Evolutionary conservation across 2,329 filamentous ascomycete genomes (phyloP).

Genomic region (Hortaea werneckii): DNA sequence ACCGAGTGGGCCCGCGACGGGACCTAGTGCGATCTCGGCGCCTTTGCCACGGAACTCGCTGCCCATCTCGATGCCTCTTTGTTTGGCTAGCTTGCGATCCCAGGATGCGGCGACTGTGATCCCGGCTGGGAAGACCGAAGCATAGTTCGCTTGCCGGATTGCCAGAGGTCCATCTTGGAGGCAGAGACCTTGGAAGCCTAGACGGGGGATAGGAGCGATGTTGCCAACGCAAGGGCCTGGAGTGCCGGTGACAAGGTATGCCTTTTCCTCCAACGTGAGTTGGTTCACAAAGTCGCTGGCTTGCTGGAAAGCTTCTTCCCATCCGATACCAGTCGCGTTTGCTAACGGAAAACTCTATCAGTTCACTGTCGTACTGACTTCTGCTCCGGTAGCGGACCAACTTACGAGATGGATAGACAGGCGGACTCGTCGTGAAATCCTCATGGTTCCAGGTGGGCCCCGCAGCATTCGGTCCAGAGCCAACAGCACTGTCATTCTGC

Average conservation of each 20-base stretch:
- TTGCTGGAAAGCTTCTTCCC: slow-evolving; percentile 16
- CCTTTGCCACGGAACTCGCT: slow-evolving; percentile 25
- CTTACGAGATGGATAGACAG: slow-evolving; percentile 22
- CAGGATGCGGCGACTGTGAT: slow-evolving; percentile 31
- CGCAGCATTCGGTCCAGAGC: slow-evolving; percentile 3
- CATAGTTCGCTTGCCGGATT: slow-evolving; percentile 60
- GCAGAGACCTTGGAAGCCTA: slow-evolving; percentile 54
- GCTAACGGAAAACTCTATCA: slow-evolving; percentile 9
- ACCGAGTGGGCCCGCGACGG: slow-evolving; percentile 24
- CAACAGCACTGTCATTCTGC: slow-evolving; percentile 1
- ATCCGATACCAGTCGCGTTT: slow-evolving; percentile 7
- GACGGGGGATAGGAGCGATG: slow-evolving; percentile 57
- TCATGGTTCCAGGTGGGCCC: slow-evolving; percentile 13
- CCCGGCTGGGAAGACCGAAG: slow-evolving; percentile 61
- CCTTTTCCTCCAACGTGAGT: slow-evolving; percentile 27
- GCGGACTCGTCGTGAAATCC: slow-evolving; percentile 17
- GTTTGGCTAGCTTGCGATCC: slow-evolving; percentile 27
- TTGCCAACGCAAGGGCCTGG: slow-evolving; percentile 56
- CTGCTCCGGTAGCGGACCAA: not conserved
- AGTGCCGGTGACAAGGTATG: slow-evolving; percentile 23
- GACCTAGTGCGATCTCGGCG: slow-evolving; percentile 22
- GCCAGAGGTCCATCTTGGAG: slow-evolving; percentile 35
- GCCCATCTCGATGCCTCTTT: slow-evolving; percentile 26
- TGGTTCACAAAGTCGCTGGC: slow-evolving; percentile 24
- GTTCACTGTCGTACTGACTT: not conserved